Evolutionary conservation across 2,329 filamentous ascomycete species (phyloP), one percentile per base, ranked within the genome.

Genomic region (Fonsecaea pedrosoi): DNA sequence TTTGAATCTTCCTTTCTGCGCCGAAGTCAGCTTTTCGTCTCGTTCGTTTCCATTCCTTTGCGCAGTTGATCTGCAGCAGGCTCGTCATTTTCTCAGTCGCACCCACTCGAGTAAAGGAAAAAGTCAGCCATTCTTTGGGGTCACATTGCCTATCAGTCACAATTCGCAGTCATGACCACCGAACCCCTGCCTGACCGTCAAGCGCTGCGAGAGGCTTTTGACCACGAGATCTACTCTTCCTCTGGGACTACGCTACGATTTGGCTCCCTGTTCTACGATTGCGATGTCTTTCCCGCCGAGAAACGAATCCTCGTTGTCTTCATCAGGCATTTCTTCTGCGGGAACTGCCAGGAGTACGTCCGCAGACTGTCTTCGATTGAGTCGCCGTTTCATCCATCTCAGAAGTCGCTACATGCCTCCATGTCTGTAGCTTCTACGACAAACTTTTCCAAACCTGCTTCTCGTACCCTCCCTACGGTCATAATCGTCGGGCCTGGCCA

Each of bases 321-420:
- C 75, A 84, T 94, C 65, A 85, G 91, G 54, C 90, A 93, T 79
- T 94, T 93, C 78, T 92, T 91, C 82, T 93, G 91, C 75, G 90
- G 90, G 89, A 90, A 89, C 77, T 93, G 91, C 79, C 90, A 92
- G 77, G 89, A 92, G 75, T 93, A 90, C 76, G 80, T 93, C 30
- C 86, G 86, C 66, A 81, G 84, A 3, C 82, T 93, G 18, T 85
- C 87, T 37, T 62, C 62, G 18, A 25, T 38, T 1, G 62, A 66
- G 4, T 68, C 65, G 13, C 68, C 68, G 2, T 68, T 70, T 48
- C 68, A 68, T 62, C 65, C 68, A 6, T 64, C 68, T 18, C 60
- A 60, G 21, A 80, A 84, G 18, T 83, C 84, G 56, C 82, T 92
- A 59, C 85, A 82, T 5, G 82, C 83, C 3, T 55, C 54, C 78